Conservation (phyloP, 352 stramenopile genomes). For the Phytopythium oedochilum region DNA sequence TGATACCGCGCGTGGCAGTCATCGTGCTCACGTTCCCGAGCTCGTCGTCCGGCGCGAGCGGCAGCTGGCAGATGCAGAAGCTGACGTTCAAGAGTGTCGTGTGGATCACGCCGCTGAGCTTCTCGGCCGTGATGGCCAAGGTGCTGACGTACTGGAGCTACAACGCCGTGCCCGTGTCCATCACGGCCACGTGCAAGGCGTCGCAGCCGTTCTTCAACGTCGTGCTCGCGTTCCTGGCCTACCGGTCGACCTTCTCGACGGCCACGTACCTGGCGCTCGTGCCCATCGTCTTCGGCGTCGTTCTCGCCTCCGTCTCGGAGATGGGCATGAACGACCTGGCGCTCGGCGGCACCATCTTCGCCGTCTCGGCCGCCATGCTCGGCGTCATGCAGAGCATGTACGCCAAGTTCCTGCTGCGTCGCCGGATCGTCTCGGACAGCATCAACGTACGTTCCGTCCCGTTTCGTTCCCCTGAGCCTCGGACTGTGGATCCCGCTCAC, state of each 20-base stretch:
- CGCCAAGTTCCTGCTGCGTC: slow-evolving; percentile 79
- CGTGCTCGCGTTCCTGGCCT: slow-evolving; percentile 66
- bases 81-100: slow-evolving; percentile 51
- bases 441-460: slow-evolving; percentile 65
- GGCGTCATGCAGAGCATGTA: slow-evolving; percentile 89
- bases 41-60: slow-evolving; percentile 22
- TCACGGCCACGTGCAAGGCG: slow-evolving; percentile 85
- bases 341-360: slow-evolving; percentile 60
- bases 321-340: slow-evolving; percentile 86
- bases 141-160: slow-evolving; percentile 89
- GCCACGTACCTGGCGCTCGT: slow-evolving; percentile 76
- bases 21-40: slow-evolving; percentile 70
- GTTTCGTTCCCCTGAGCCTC: too few species aligned
- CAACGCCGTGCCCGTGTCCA: slow-evolving; percentile 75
- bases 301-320: slow-evolving; percentile 81
- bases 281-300: slow-evolving; percentile 78
- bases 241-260: slow-evolving; percentile 66
- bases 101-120: slow-evolving; percentile 75
- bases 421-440: slow-evolving; percentile 68
- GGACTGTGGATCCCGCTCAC: too few species aligned
- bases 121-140: slow-evolving; percentile 78
- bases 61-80: slow-evolving; percentile 59
- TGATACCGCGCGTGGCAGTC: too few species aligned
- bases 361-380: slow-evolving; percentile 64
- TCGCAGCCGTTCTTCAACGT: slow-evolving; percentile 88